Evolutionary conservation across 441 rosid genomes (phyloP), one percentile per base, ranked within the genome.

Genomic region (Eutrema salsugineum): DNA sequence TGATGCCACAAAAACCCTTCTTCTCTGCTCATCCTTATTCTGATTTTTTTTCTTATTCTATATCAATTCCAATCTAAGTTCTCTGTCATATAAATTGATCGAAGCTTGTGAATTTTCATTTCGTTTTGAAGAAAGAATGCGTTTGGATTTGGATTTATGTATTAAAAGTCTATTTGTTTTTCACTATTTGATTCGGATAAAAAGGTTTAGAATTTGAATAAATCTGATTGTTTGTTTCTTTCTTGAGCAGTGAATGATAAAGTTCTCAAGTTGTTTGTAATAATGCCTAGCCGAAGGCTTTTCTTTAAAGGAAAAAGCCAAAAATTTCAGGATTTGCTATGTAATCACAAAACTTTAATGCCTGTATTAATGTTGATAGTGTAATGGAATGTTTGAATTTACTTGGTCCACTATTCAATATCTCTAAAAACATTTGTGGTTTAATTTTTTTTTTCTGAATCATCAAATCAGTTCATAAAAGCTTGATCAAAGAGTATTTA

Each of bases 401-500:
- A 72, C 36, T 66, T 60, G 85, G 83, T 68, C 81, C 78, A 63
- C n/a, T 36, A 20, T 59, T 51, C 4, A 24, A 50, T 10, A 73
- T 56, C 59, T 46, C 71, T 42, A 22, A 22, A 63, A 65, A 59
- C 46, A 27, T 49, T 3, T 67, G 76, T 72, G 82, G 65, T 47
- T 76, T 51, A 43, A 53, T 58, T 50, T 17, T 20, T 62, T 75
- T 46, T 58, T 58, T 5, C 57, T 28, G 56, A n/a, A 35, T 58
- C 62, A 44, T 39, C 79, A 62, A n/a, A 70, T 81, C 70, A 76
- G 44, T 77, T 78, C 75, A 68, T 68, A 35, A 61, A 8, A 53
- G 80, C 73, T 80, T 84, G 75, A 57, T 79, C 24, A 71, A n/a
- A 35, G 65, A 64, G 77, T 72, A 66, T 66, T 19, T 58, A 73